Evolutionary conservation across 169 alveolate species (phyloP).

Genomic region (Babesia divergens): DNA sequence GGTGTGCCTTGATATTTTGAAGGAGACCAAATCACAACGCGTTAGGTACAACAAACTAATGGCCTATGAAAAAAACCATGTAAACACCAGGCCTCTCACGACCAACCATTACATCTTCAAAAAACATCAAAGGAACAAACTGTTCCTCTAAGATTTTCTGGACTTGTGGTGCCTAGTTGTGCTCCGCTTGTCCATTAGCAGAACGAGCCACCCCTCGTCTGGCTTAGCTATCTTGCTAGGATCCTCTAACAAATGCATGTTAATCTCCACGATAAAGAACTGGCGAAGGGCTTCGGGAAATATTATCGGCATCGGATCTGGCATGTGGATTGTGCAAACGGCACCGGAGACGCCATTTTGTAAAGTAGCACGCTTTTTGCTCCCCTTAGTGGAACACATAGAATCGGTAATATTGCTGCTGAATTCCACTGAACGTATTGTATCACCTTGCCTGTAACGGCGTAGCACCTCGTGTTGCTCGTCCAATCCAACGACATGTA

Average conservation of each 20-base stretch:
- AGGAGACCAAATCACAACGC: slow-evolving; percentile 21
- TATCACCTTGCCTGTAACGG: not conserved
- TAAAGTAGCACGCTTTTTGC: slow-evolving; percentile 29
- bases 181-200: slow-evolving; percentile 51
- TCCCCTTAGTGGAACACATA: slow-evolving; percentile 22
- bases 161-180: slow-evolving; percentile 9
- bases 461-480: slow-evolving; percentile 21
- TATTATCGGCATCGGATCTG: not conserved
- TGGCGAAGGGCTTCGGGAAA: not conserved
- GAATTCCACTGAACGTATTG: slow-evolving; percentile 7
- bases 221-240: slow-evolving; percentile 1
- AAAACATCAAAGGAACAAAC: slow-evolving; percentile 1
- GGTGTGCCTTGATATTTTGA: slow-evolving; percentile 37
- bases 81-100: slow-evolving; percentile 9
- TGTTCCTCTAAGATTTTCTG: slow-evolving; percentile 1
- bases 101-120: slow-evolving; percentile 13
- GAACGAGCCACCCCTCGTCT: slow-evolving; percentile 56
- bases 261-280: slow-evolving; percentile 6
- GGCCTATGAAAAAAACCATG: not conserved
- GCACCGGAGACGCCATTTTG: not conserved
- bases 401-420: not conserved
- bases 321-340: slow-evolving; percentile 20
- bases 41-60: slow-evolving; percentile 9
- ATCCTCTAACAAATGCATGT: not conserved
- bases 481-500: slow-evolving; percentile 46